A percentile compares a stretch with the other conserved stretches of the same genome.
These are phyloP conservation scores for Pyrus hybrid DNA, from an alignment of 331 rosid species.

Conservation along the genomic window DNA sequence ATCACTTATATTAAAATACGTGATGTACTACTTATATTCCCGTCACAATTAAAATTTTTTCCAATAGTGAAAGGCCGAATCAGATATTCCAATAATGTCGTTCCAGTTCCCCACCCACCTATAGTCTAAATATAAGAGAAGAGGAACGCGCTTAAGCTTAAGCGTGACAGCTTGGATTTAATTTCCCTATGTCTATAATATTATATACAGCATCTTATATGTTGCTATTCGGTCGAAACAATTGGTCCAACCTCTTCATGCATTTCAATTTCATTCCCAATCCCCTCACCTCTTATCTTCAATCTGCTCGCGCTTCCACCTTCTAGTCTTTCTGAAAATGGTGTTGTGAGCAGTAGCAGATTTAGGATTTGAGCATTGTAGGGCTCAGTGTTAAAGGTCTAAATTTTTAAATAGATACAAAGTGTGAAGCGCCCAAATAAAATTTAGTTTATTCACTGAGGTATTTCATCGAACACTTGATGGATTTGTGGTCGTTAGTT, in stretches of 20 bases:
- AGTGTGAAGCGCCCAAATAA: rapidly evolving
- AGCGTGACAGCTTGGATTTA: conserved; percentile 1
- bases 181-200: no score
- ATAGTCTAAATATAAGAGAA: neutral
- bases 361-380: no score
- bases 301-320: no score
- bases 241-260: neutral
- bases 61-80: conserved; percentile 33
- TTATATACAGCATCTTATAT: neutral
- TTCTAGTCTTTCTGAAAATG: neutral
- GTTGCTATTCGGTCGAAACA: neutral
- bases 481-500: no score
- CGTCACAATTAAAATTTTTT: no score
- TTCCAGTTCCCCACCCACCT: conserved; percentile 14
- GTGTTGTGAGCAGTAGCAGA: no score
- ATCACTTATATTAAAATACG: no score
- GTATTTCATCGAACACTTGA: no score
- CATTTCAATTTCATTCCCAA: neutral
- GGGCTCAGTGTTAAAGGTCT: no score
- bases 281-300: neutral
- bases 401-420: no score
- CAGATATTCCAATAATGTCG: conserved; percentile 11
- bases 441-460: no score
- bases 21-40: no score
- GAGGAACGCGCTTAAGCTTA: conserved; percentile 19